Base-by-base conservation (phyloP, 2,329 filamentous ascomycete species). In the Trichoderma aggressivum region DNA sequence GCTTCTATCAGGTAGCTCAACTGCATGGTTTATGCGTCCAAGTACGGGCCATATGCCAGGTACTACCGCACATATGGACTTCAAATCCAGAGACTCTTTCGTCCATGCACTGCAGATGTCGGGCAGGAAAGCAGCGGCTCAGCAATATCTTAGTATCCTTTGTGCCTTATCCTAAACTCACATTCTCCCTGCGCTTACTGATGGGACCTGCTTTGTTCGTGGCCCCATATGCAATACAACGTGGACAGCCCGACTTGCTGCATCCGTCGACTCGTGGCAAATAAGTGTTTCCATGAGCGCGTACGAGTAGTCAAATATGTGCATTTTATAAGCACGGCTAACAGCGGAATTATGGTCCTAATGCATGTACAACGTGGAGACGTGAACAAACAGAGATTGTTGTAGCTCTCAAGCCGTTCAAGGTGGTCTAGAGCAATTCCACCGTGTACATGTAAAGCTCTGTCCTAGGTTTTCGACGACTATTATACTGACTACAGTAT, bases 161-260 rank as follows among this genome's bases (percentile, higher is more conserved):
- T 7, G 10, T 53, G n/a, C 3, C 21, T 53, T 53, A 24, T 53
- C 47, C 47, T 0, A 30, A 26, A n/a, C 43, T 36, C 62, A 36
- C n/a, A 28, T 65, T 65, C n/a, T 11, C 30, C 47, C 47, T 3
- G 43, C 18, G 50, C 63, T 66, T 66, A 39, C 26, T 32, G 32
- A 47, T 50, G 55, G 21, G 55, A 59, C 66, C 34, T 69, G 56
- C 56, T 36, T 56, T 24, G 47, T 56, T 36, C 14, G 32, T 16
- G 8, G 62, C 56, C 12, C 66, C 66, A 21, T 69, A 34, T 69
- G 56, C 66, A 32, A 36, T 69, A 69, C 66, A 50, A 69, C 66
- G 39, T 61, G 53, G 56, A 61, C 56, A 36, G 16, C 16, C 39
- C 50, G 66, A 61, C 39, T 68, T 60, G 66, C 66, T 69, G 56